These are phyloP conservation scores for Botrytis hyacinthi DNA, from an alignment of 2,329 filamentous ascomycete genomes.

Conservation along the genomic window DNA sequence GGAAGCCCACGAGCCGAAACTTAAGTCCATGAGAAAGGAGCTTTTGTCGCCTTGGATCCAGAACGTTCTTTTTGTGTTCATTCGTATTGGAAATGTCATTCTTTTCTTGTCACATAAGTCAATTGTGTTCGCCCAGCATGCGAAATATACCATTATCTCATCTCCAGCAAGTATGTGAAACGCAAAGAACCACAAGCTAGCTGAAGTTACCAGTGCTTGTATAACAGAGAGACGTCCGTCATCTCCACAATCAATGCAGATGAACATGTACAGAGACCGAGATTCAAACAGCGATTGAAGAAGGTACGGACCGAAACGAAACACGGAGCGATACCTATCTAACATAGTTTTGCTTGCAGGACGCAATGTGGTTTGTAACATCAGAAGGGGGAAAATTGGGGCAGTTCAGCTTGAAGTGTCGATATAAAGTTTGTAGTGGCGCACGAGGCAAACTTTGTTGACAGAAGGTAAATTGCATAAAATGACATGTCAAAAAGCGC, in stretches of 20 bases:
- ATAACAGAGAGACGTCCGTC: conserved; percentile 4
- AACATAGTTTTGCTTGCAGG: conserved; percentile 4
- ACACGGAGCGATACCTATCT: conserved; percentile 8
- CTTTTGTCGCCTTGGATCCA: not conserved
- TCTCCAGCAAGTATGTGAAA: not conserved
- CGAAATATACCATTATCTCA: conserved; percentile 1
- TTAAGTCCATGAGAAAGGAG: not conserved
- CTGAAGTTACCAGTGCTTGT: not conserved
- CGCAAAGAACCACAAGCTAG: conserved; percentile 4
- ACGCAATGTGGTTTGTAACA: conserved; percentile 4
- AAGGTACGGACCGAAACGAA: conserved; percentile 14
- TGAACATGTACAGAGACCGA: conserved; percentile 6
- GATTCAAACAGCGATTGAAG: conserved; percentile 5
- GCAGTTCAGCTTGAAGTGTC: conserved; percentile 4
- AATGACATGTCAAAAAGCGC: conserved; percentile 17
- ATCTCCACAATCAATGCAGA: conserved; percentile 15
- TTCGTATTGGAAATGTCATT: not conserved
- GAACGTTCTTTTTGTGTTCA: conserved; percentile 10
- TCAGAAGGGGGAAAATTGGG: not conserved
- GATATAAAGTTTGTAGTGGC: not conserved
- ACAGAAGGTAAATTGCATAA: conserved; percentile 17
- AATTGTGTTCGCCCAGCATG: conserved; percentile 3
- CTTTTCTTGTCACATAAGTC: not conserved
- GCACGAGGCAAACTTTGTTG: conserved; percentile 11
- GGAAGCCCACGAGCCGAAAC: conserved; percentile 1